Evolutionary conservation across 2,329 filamentous ascomycete genomes (phyloP), one percentile per base, ranked within the genome.

Genomic region (Venturia nashicola): DNA sequence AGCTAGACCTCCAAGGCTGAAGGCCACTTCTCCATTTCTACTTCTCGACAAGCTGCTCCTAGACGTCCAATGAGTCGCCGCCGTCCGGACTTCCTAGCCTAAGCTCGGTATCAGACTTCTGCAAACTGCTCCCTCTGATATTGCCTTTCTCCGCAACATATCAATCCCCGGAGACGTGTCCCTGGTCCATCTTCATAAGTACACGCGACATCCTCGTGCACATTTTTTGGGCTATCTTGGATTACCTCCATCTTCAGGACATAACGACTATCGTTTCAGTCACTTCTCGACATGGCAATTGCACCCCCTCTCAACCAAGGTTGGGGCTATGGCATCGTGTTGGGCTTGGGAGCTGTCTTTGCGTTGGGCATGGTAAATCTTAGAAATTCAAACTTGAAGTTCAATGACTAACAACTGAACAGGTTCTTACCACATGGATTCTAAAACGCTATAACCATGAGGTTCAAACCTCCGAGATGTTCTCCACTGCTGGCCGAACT

Each of bases 391-490:
- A 23, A 6, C 14, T 12, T 2, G 43, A 61, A 36, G 12, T 16
- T n/a, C 46, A 57, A 51, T 7, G 4, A 23, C 36, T 36, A 42
- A 32, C 20, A 71, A 68, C 9, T 11, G 12, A 36, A 18, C 12
- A 57, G 51, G 66, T 72, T 60, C 68, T 71, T 51, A 70, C 68
- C 0, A 72, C 71, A 12, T 72, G 71, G 71, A 69, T 69, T 1
- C 67, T 72, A 42, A 72, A 69, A 59, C 67, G 71, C 12, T 72
- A 72, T 67, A 71, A 72, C 64, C 69, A 71, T 67, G 70, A 72
- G 59, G 34, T 71, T 23, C 70, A 72, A 62, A 72, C 71, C 16
- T 71, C 70, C 0, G 71, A 72, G 44, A 70, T 70, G 69, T 72
- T 72, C 63, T 70, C 68, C 3, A 72, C 70, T 27, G 71, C 71